Evolutionary conservation across 352 stramenopile genomes (phyloP).

Genomic region (Phytophthora macrochlamydospora): DNA sequence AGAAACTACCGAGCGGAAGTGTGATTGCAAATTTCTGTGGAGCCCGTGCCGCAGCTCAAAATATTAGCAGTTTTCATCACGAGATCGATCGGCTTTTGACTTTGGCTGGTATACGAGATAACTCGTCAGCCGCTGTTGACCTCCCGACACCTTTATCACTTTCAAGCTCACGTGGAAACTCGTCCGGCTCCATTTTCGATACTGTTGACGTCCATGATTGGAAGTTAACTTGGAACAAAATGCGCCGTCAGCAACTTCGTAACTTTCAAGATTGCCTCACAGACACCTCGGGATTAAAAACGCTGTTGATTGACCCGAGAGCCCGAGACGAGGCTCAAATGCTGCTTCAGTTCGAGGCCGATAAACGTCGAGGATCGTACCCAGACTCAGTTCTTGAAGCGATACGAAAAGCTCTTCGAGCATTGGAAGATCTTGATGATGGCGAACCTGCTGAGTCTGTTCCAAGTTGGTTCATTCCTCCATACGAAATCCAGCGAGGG

Average conservation of each 20-base stretch:
- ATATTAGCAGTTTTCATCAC: slow-evolving; percentile 28
- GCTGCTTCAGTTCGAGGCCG: slow-evolving; percentile 32
- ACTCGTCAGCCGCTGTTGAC: neutral
- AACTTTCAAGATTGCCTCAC: slow-evolving; percentile 24
- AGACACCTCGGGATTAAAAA: slow-evolving; percentile 9
- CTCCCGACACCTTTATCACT: slow-evolving; percentile 14
- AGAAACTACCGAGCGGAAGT: slow-evolving; percentile 19
- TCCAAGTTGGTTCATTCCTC: slow-evolving; percentile 37
- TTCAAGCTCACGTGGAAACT: slow-evolving; percentile 19
- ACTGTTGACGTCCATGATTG: slow-evolving; percentile 19
- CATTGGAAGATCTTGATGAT: slow-evolving; percentile 11
- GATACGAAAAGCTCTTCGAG: slow-evolving; percentile 16
- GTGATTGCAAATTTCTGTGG: slow-evolving; percentile 20
- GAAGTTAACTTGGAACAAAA: slow-evolving; percentile 22
- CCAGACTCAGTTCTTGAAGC: slow-evolving; percentile 23
- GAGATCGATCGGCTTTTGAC: slow-evolving; percentile 1
- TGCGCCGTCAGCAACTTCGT: slow-evolving; percentile 24
- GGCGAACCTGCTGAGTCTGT: slow-evolving; percentile 11
- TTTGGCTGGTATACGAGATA: neutral
- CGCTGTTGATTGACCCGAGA: slow-evolving; percentile 13
- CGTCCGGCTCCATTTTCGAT: slow-evolving; percentile 12
- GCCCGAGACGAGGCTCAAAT: slow-evolving; percentile 25
- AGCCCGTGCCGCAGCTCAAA: slow-evolving; percentile 23
- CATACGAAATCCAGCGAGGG: slow-evolving; percentile 29
- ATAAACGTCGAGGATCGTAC: slow-evolving; percentile 30